A percentile compares a stretch with the other conserved stretches of the same genome.
These are phyloP conservation scores for Albophoma yamanashiensis DNA, from an alignment of 2,329 filamentous ascomycete species.

Conservation along the genomic window DNA sequence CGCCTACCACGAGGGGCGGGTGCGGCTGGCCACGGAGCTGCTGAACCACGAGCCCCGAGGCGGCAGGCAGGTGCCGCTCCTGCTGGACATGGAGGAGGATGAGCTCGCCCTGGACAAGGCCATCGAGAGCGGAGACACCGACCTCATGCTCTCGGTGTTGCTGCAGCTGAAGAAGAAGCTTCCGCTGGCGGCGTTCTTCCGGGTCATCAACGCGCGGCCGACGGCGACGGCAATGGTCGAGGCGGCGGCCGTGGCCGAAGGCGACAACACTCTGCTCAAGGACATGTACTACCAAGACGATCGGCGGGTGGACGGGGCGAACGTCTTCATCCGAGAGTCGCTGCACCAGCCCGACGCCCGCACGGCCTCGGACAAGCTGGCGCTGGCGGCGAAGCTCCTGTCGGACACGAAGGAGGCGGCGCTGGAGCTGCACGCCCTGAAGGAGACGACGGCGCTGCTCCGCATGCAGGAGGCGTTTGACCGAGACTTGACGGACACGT, in stretches of 20 bases:
- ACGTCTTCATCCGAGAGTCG: slow-evolving; percentile 78
- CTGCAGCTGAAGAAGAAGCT: slow-evolving; percentile 83
- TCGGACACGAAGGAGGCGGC: slow-evolving; percentile 71
- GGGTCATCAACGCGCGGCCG: slow-evolving; percentile 75
- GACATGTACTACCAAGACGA: slow-evolving; percentile 98
- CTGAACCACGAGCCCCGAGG: slow-evolving; percentile 90
- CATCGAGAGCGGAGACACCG: slow-evolving; percentile 88
- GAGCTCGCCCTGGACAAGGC: slow-evolving; percentile 93
- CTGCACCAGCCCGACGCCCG: slow-evolving; percentile 60
- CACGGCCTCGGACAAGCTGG: slow-evolving; percentile 72
- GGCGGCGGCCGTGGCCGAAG: slow-evolving; percentile 57
- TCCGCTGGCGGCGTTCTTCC: slow-evolving; percentile 84
- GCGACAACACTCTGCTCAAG: slow-evolving; percentile 74
- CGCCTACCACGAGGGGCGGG: slow-evolving; percentile 87
- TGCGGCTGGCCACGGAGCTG: slow-evolving; percentile 79
- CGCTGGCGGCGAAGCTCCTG: slow-evolving; percentile 74
- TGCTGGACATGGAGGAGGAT: slow-evolving; percentile 92
- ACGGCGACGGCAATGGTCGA: slow-evolving; percentile 85
- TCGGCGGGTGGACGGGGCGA: slow-evolving; percentile 75
- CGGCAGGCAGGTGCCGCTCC: slow-evolving; percentile 88
- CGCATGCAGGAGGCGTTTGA: slow-evolving; percentile 82
- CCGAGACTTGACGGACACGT: slow-evolving; percentile 67
- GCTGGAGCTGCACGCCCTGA: slow-evolving; percentile 63
- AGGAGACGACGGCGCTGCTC: slow-evolving; percentile 70
- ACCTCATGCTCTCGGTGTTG: slow-evolving; percentile 83